Evolutionary conservation across 1,139 yeast species (phyloP).

Genomic region (Yamadazyma triangularis): DNA sequence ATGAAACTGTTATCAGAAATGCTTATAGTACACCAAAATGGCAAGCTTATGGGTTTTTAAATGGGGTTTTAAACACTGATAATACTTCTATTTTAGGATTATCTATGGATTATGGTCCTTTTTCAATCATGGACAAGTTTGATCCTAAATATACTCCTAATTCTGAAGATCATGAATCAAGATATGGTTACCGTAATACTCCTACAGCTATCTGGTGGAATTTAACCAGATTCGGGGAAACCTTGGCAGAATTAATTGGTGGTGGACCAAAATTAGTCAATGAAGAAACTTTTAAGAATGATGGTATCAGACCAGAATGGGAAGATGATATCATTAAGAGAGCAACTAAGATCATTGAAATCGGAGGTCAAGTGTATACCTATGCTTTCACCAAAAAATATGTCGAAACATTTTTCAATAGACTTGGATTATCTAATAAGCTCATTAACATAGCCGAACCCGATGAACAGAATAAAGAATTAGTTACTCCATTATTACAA

Average conservation of each 20-base stretch:
- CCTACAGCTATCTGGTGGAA: constrained; percentile 96
- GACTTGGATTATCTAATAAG: constrained; percentile 59
- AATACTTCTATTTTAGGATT: constrained; percentile 85
- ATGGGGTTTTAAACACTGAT: constrained; percentile 93
- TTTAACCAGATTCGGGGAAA: constrained; percentile 78
- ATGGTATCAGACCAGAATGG: constrained; percentile 38
- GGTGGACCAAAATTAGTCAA: constrained; percentile 52
- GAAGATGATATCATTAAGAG: constrained; percentile 51
- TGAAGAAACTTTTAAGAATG: constrained; percentile 18
- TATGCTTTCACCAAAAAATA: constrained; percentile 57
- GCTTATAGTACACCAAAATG: constrained; percentile 79
- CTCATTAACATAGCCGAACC: constrained; percentile 34
- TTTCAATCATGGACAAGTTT: constrained; percentile 81
- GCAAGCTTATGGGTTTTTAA: constrained; percentile 89
- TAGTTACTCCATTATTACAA: constrained; percentile 59
- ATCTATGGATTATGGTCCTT: constrained; percentile 93
- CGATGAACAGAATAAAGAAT: constrained; percentile 34
- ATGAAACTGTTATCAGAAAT: constrained; percentile 66
- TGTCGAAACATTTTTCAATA: constrained; percentile 51
- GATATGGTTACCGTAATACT: constrained; percentile 78
- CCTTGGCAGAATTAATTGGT: constrained; percentile 76
- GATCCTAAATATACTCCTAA: constrained; percentile 84
- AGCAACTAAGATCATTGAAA: constrained; percentile 63
- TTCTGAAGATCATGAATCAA: constrained; percentile 69
- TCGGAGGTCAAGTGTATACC: constrained; percentile 64